Percentiles rank a stretch among this genome's conserved stretches.
These are phyloP conservation scores for Chlorencoelia australis DNA, from an alignment of 2,329 filamentous ascomycete species.

Conservation along the genomic window DNA sequence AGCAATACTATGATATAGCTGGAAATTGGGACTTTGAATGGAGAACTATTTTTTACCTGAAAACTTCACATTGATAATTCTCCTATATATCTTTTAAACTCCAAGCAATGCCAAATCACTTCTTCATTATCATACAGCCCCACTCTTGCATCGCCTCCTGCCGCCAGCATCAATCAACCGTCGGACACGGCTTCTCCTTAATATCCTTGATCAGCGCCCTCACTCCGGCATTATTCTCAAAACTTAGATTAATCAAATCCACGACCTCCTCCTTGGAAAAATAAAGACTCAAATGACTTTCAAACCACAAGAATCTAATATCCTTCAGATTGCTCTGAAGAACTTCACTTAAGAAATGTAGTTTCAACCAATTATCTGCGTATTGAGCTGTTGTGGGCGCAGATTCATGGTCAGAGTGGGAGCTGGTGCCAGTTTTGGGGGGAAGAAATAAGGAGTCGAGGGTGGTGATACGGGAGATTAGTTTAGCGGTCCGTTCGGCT, in stretches of 20 bases:
- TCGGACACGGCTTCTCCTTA: slow-evolving; percentile 28
- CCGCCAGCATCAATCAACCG: too few species aligned
- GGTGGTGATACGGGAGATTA: slow-evolving; percentile 46
- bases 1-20: too few species aligned
- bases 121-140: too few species aligned
- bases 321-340: slow-evolving; percentile 57
- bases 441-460: slow-evolving; percentile 49
- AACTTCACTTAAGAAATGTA: slow-evolving; percentile 55
- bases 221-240: slow-evolving; percentile 49
- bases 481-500: slow-evolving; percentile 48
- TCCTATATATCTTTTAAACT: too few species aligned
- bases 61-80: too few species aligned
- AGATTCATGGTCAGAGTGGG: background rate
- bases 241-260: slow-evolving; percentile 52
- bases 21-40: too few species aligned
- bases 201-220: slow-evolving; percentile 51
- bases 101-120: too few species aligned
- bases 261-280: slow-evolving; percentile 51
- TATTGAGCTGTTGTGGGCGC: slow-evolving; percentile 51
- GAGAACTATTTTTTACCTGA: too few species aligned
- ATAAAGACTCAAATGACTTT: slow-evolving; percentile 55
- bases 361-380: slow-evolving; percentile 49
- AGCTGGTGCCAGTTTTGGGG: slow-evolving; percentile 12
- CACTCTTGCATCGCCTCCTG: too few species aligned
- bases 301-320: slow-evolving; percentile 52